Base-by-base conservation (phyloP, 1,284 basidiomycete species). In the Tranzscheliella williamsii region DNA sequence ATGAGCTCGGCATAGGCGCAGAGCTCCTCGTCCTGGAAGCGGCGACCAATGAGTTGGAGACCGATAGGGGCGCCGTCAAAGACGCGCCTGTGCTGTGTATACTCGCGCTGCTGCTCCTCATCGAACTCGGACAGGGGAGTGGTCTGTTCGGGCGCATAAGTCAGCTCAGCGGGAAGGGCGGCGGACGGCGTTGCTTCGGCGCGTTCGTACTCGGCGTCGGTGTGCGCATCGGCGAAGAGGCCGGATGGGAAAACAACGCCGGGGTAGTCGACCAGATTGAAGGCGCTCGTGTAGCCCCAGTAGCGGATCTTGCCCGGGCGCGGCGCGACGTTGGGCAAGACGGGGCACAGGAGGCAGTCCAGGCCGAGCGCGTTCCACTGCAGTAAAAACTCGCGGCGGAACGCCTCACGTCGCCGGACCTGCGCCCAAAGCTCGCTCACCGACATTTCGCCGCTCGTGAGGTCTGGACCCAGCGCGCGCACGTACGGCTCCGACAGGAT, bases 211-310 rank as follows among this genome's bases (percentile, higher is more conserved):
- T 39, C 6, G 4, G 11, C 4, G 17, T 58, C 61, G 8, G 36
- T 12, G 32, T 42, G 23, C 2, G 23, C n/a, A 21, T 62, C 42
- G 1, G 52, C 52, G 7, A 35, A 30, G 32, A 49, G 33, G 8
- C 52, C 49, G 12, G 62, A 54, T 1, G 67, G 67, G 17, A 70
- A 62, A 9, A 58, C 56, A 3, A 61, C 52, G 1, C 54, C 56
- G 0, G 67, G 67, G 22, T 56, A 51, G 38, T 70, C 66, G 36
- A 58, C 49, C 8, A 70, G 52, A 15, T 70, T 70, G 34, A 67
- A 70, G 13, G 56, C 47, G 23, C 47, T 49, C 23, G 67, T 70
- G 40, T 70, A 70, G 18, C 50, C 50, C 64, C 55, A 67, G 35
- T 67, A 67, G 20, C 32, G 41, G 34, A 67, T 40, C 22, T 45